Base-by-base conservation (phyloP, 2,329 filamentous ascomycete species). In the Raffaelea ambrosiae region DNA sequence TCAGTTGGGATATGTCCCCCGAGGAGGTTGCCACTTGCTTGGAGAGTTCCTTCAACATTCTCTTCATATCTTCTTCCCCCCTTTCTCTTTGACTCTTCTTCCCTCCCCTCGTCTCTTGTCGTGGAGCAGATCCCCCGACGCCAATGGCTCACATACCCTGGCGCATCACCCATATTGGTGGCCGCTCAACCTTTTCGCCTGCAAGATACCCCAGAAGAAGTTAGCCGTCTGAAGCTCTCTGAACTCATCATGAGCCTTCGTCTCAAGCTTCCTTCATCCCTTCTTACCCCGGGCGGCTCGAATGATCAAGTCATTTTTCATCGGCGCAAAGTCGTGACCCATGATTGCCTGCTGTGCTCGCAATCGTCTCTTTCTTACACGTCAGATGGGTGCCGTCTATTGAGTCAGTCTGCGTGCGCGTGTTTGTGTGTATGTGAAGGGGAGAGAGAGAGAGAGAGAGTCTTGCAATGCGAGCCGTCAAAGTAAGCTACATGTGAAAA, bases 91-190 rank as follows among this genome's bases (percentile, higher is more conserved):
- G 5, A n/a, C 7, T 38, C 35, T 38, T 19, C 35, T 14, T 38
- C 35, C 35, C 35, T 14, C 18, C 35, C 18, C 35, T 19, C 35
- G 14, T 23, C 49, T 51, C 29, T 14, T n/a, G n/a, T 45, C 16
- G 23, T 39, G 5, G 48, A 29, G n/a, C n/a, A n/a, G n/a, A n/a
- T n/a, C 16, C 44, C 40, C n/a, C 48, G 42, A 35, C 10, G 31
- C 38, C 22, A 42, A 33, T 40, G 5, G 20, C 21, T 47, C 56
- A 58, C 66, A 66, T 73, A 91, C 89, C 89, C 81, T 98, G 93
- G 68, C 93, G 86, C 93, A 98, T 98, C 64, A 98, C 89, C 93
- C 93, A 98, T 74, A 94, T 88, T 49, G 93, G 93, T 52, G 93
- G 86, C 55, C 93, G 83, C 68, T 96, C 89, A 56, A 97, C 87